Conservation (phyloP, 148 eudicot species). For the Fagopyrum esculentum region DNA sequence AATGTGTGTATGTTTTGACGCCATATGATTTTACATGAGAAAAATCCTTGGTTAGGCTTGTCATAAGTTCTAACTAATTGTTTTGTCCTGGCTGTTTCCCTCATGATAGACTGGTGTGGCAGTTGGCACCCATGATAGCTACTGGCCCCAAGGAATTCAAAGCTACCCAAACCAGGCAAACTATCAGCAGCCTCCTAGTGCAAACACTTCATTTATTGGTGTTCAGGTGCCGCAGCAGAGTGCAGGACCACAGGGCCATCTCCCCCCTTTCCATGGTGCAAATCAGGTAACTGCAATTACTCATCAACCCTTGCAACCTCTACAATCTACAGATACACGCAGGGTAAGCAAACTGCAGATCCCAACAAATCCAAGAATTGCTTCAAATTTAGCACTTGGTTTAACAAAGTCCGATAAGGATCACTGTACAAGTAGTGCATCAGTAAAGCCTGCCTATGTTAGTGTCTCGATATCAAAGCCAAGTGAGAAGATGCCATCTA, state of each 20-base stretch:
- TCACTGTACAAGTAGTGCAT: constrained; percentile 33
- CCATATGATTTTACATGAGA: background rate
- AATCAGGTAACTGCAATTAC: constrained; percentile 19
- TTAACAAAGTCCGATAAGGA: constrained; percentile 50
- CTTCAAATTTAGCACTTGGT: constrained; percentile 53
- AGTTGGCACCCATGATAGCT: constrained; percentile 46
- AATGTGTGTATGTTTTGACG: background rate
- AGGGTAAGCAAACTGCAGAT: constrained; percentile 74
- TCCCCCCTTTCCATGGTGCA: constrained; percentile 8
- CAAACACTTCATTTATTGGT: constrained; percentile 36
- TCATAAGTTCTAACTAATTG: background rate
- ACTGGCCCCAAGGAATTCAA: constrained; percentile 68
- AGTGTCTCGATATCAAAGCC: constrained; percentile 62
- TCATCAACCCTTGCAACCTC: constrained; percentile 46
- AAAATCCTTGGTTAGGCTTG: background rate
- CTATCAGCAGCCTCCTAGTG: constrained; percentile 45
- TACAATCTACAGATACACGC: constrained; percentile 47
- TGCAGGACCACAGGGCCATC: constrained; percentile 29
- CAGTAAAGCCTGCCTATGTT: constrained; percentile 80
- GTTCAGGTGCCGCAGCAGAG: constrained; percentile 54
- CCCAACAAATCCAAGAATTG: constrained; percentile 87
- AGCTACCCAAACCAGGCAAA: constrained; percentile 39
- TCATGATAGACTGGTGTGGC: constrained; percentile 48
- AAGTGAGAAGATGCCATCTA: constrained; percentile 37
- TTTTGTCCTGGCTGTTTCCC: background rate